Conservation (phyloP, 1,284 basidiomycete species). For the Cutaneotrichosporon sp. region DNA sequence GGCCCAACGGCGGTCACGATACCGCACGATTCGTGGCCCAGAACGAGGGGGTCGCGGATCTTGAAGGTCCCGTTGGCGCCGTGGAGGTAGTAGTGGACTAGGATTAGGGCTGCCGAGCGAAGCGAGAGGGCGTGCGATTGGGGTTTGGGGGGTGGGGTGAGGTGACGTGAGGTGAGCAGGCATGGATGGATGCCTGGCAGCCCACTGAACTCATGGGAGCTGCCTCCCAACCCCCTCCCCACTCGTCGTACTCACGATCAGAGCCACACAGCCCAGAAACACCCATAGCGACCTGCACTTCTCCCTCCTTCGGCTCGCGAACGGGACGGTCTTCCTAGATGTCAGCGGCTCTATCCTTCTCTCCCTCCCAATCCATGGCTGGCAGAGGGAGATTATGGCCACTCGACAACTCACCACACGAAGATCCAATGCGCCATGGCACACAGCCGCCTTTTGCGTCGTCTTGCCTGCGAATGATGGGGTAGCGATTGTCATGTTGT, state of each 20-base stretch:
- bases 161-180: no score
- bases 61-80: slow-evolving; percentile 90
- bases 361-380: no score
- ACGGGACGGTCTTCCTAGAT: slow-evolving; percentile 51
- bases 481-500: background rate
- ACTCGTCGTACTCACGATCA: slow-evolving; percentile 64
- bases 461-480: slow-evolving; percentile 19
- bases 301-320: slow-evolving; percentile 41
- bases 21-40: slow-evolving; percentile 90
- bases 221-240: background rate
- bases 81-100: slow-evolving; percentile 85
- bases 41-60: slow-evolving; percentile 73
- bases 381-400: no score
- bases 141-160: background rate
- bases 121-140: background rate
- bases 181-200: no score
- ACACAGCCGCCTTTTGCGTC: slow-evolving; percentile 47
- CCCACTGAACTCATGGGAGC: background rate
- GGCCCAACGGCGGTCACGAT: slow-evolving; percentile 53
- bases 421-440: slow-evolving; percentile 56
- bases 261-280: slow-evolving; percentile 90
- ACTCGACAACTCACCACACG: slow-evolving; percentile 54
- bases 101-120: background rate
- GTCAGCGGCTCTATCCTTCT: slow-evolving; percentile 11
- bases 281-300: slow-evolving; percentile 57